Percentiles rank a stretch among this genome's conserved stretches.
These are phyloP conservation scores for Ophiobolus disseminans DNA, from an alignment of 2,329 filamentous ascomycete genomes.

Conservation along the genomic window DNA sequence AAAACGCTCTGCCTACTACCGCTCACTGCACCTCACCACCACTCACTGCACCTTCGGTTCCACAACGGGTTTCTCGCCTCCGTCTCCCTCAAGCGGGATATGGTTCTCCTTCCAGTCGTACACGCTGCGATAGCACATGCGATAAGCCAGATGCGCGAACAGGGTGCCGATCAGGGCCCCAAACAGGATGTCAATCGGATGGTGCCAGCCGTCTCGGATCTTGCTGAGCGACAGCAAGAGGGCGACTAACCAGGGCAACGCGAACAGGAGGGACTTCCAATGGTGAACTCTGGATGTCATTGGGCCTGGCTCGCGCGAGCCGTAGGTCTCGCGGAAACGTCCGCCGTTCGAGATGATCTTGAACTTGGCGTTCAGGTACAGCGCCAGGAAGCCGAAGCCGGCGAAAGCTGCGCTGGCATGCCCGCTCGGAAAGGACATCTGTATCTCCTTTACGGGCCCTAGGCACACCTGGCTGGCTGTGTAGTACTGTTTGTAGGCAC, in stretches of 20 bases:
- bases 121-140: slow-evolving; percentile 62
- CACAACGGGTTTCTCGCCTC: background rate
- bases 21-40: background rate
- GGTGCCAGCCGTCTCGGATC: slow-evolving; percentile 71
- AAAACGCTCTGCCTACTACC: too few relatives aligned
- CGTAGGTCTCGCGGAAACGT: background rate
- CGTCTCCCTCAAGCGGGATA: slow-evolving; percentile 13
- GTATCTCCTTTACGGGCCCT: slow-evolving; percentile 14
- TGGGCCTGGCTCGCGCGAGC: too few relatives aligned
- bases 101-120: slow-evolving; percentile 27
- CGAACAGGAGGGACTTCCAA: slow-evolving; percentile 71
- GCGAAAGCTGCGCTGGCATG: slow-evolving; percentile 41
- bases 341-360: slow-evolving; percentile 19
- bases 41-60: background rate
- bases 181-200: slow-evolving; percentile 72
- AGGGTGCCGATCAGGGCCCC: slow-evolving; percentile 67
- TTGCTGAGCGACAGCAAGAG: slow-evolving; percentile 69
- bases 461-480: slow-evolving; percentile 23
- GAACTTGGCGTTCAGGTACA: slow-evolving; percentile 39
- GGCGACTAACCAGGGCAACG: slow-evolving; percentile 68
- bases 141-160: slow-evolving; percentile 68
- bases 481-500: slow-evolving; percentile 15
- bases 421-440: slow-evolving; percentile 42
- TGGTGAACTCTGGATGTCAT: too few relatives aligned
- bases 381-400: slow-evolving; percentile 38